phyloP scores from a whole-genome alignment of 1,139 yeast species.

The Dujonia santamariae region DNA sequence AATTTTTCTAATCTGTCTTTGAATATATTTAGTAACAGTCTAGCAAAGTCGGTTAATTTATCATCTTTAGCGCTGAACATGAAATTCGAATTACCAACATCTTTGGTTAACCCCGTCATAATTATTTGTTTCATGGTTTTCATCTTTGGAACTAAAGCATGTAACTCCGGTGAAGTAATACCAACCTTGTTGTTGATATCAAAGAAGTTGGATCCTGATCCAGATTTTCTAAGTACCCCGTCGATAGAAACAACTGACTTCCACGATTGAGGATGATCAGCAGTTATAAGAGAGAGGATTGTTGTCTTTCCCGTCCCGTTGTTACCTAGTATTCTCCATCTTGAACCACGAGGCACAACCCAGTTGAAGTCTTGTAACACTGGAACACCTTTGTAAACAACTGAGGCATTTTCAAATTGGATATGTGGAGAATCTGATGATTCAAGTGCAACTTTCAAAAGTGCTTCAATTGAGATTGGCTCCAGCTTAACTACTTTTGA shows the following conservation, averaged over 20 bases:
- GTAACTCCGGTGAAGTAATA: conserved; percentile 88
- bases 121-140: conserved; percentile 57
- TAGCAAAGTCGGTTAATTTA: conserved; percentile 13
- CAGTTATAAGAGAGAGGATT: conserved; percentile 73
- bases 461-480: conserved; percentile 4
- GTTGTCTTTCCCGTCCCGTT: conserved; percentile 96
- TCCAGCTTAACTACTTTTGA: background rate
- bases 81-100: conserved; percentile 58
- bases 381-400: conserved; percentile 61
- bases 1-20: conserved; percentile 24
- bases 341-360: conserved; percentile 67
- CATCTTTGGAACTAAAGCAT: conserved; percentile 67
- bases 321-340: conserved; percentile 86
- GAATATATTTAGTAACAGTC: conserved; percentile 21
- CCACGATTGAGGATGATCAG: conserved; percentile 98
- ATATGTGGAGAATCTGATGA: conserved; percentile 36
- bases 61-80: conserved; percentile 19
- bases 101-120: conserved; percentile 62
- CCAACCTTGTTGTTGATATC: conserved; percentile 81
- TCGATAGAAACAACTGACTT: conserved; percentile 61
- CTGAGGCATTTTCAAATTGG: conserved; percentile 61
- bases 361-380: conserved; percentile 62
- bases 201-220: conserved; percentile 66
- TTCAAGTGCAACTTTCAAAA: background rate
- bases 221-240: conserved; percentile 70